These are phyloP conservation scores for Pelargonium australe DNA, from an alignment of 441 rosid species.

Conservation along the genomic window DNA sequence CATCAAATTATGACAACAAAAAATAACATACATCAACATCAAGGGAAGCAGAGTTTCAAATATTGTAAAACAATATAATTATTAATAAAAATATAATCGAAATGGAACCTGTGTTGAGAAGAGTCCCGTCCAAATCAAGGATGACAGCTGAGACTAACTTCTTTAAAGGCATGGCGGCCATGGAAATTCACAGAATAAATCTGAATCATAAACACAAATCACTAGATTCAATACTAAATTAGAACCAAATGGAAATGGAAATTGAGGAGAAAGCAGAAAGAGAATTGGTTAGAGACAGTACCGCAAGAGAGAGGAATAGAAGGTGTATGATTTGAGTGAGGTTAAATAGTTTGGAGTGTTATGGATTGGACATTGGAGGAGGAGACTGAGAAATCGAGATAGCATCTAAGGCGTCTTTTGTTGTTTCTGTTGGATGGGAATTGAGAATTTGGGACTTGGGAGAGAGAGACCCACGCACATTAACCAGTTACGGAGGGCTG, in stretches of 20 bases:
- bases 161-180: conserved; percentile 39
- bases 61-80: not conserved
- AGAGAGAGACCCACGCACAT: too few species aligned
- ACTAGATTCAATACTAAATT: not conserved
- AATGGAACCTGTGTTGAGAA: conserved; percentile 63
- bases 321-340: not conserved
- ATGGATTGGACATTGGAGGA: not conserved
- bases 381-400: conserved; percentile 2
- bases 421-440: not conserved
- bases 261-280: not conserved
- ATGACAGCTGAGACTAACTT: conserved; percentile 56
- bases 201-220: conserved; percentile 5
- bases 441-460: not conserved
- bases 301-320: not conserved
- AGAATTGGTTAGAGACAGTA: not conserved
- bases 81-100: not conserved
- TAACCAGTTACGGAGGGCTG: too few species aligned
- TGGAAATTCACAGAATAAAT: conserved; percentile 23
- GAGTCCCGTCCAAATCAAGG: conserved; percentile 83
- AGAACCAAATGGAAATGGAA: not conserved
- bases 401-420: not conserved
- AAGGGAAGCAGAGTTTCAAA: not conserved
- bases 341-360: not conserved
- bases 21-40: not conserved
- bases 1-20: conserved; percentile 9